Evolutionary conservation across 2,329 filamentous ascomycete species (phyloP), one percentile per base, ranked within the genome.

Genomic region (Sporothrix curviconia): DNA sequence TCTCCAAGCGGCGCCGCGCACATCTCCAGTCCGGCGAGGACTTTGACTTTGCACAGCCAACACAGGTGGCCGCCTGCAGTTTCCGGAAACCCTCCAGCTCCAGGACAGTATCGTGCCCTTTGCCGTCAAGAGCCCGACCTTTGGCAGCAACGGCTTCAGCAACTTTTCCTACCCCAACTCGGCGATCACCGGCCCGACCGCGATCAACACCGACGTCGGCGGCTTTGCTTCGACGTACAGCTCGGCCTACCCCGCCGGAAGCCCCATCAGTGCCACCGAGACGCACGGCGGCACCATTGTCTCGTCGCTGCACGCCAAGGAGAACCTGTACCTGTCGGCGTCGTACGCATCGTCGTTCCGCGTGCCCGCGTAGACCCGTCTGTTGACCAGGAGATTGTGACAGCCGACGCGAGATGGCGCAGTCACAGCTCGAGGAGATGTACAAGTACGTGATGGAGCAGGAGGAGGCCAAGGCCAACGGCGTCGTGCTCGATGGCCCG

Each of bases 401-500:
- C 86, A 59, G 80, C 82, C 60, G 89, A 96, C 71, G 81, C 68
- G 78, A 81, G 66, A 86, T 86, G 75, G 85, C 89, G 62, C 85
- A 94, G 70, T 79, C 86, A 63, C 89, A 96, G 69, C 84, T 96
- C 71, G 91, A 96, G 70, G 84, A 89, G 65, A 84, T 97, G 69
- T 97, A 96, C 73, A 90, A 86, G 61, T 87, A 91, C 64, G 92
- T 96, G 62, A 87, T 96, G 85, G 90, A 91, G 70, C 89, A 95
- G 65, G 92, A 96, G 66, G 82, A 81, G 58, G 82, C 82, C 53
- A 86, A 85, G 69, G 75, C 78, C 62, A 76, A 76, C 49, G 83
- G 83, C 32, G 67, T 81, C 42, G 70, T 71, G 17, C 73, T 81
- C 44, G 75, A 78, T 22, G 69, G 68, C 6, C 73, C 76, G 37